Conservation (phyloP, 306 rosid genomes). For the Malus sieversii region DNA sequence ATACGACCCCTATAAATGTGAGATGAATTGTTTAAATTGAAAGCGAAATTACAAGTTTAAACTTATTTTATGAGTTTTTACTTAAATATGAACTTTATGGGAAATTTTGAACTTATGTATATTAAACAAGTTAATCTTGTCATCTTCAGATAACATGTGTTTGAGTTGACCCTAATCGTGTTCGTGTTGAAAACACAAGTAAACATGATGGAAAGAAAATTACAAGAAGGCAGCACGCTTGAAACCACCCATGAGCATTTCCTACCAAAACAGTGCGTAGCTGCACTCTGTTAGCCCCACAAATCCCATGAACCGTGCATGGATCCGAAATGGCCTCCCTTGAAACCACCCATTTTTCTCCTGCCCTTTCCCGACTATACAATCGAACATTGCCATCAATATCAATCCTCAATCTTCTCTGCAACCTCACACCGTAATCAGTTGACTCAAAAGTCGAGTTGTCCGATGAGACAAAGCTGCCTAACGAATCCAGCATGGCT, state of each 20-base stretch:
- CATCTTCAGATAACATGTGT: no score
- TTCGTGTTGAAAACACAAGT: not conserved
- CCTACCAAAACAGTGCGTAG: not conserved
- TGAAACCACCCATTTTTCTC: conserved; percentile 26
- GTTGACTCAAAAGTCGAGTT: conserved; percentile 22
- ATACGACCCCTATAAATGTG: no score
- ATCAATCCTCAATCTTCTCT: conserved; percentile 41
- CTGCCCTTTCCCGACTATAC: conserved; percentile 27
- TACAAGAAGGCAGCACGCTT: no score
- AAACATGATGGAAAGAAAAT: not conserved
- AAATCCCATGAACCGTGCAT: conserved; percentile 14
- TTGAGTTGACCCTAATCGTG: no score
- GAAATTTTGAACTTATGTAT: no score
- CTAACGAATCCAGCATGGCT: conserved; percentile 34
- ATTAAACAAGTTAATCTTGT: no score
- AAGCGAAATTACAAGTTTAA: no score
- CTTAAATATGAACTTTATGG: no score
- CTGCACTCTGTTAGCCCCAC: conserved; percentile 6
- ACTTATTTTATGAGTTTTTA: no score
- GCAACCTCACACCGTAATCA: conserved; percentile 29
- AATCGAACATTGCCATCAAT: conserved; percentile 46
- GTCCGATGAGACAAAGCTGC: conserved; percentile 47
- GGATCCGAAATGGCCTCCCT: conserved; percentile 43
- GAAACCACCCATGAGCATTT: not conserved
- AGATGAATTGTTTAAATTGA: no score